Conservation (phyloP, 129 eudicot genomes). For the Centaurea solstitialis region DNA sequence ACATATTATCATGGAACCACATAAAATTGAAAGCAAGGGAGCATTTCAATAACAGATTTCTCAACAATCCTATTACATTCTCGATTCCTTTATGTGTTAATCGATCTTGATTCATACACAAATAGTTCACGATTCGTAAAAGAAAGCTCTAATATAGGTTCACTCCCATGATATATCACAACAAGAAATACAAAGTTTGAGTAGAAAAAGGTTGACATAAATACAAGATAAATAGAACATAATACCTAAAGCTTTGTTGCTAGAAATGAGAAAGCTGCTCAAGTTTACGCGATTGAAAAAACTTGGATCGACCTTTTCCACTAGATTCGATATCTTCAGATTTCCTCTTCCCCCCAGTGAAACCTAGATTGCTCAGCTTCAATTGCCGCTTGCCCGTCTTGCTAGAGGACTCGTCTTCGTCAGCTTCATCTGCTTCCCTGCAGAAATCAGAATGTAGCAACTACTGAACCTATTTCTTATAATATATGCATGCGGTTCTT, state of each 20-base stretch:
- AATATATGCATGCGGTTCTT: neutral
- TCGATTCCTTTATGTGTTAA: constrained; percentile 1
- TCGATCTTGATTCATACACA: constrained; percentile 6
- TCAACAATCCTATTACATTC: neutral
- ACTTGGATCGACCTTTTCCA: constrained; percentile 91
- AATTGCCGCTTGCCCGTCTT: constrained; percentile 63
- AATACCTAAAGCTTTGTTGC: constrained; percentile 20
- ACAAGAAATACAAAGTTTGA: neutral
- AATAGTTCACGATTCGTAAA: neutral
- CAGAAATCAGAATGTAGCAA: constrained; percentile 7
- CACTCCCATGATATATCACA: neutral
- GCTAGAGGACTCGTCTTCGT: constrained; percentile 53
- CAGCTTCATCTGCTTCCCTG: constrained; percentile 76
- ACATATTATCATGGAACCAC: neutral
- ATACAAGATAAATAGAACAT: neutral
- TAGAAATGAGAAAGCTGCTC: constrained; percentile 64
- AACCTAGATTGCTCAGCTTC: constrained; percentile 68
- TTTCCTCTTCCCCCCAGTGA: constrained; percentile 67
- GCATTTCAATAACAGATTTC: neutral
- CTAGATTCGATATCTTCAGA: constrained; percentile 89
- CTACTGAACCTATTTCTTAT: neutral
- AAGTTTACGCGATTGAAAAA: constrained; percentile 91
- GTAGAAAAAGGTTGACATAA: neutral
- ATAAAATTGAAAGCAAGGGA: neutral
- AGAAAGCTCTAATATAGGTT: neutral